Evolutionary conservation across 176 grass and related monocot genomes (phyloP).

Genomic region (Sorghum bicolor): Sorghum_bicolor_NCBIv3 NC_012871.2:66564501-66565000

Average conservation of each 20-base stretch:
- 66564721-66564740: not conserved
- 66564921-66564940: not conserved
- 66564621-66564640: no score
- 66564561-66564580: no score
- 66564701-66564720: not conserved
- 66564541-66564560: no score
- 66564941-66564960: not conserved
- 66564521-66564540: no score
- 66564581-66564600: no score
- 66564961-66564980: not conserved
- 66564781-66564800: not conserved
- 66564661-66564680: no score
- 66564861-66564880: not conserved
- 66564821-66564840: not conserved
- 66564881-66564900: not conserved
- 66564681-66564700: no score
- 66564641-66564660: no score
- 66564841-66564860: not conserved
- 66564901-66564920: not conserved
- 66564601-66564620: no score
- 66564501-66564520: no score
- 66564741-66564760: not conserved
- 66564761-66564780: not conserved
- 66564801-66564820: not conserved
- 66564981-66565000: not conserved